Conservation (phyloP, 345 rosid genomes). For the Salix arbutifolia region DNA sequence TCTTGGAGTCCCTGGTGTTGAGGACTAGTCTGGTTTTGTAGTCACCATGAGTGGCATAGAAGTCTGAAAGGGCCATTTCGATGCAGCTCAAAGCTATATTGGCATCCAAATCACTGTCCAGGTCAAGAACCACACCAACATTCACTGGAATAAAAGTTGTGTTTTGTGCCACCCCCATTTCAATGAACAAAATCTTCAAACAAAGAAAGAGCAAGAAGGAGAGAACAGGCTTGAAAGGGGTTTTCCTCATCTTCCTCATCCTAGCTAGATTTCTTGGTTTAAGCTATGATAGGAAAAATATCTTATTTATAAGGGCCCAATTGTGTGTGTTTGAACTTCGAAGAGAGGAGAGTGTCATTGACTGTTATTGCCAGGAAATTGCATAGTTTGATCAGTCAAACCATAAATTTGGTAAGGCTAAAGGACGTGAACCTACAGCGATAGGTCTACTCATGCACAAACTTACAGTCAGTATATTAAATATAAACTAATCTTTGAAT, state of each 20-base stretch:
- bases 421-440: too few relatives aligned
- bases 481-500: not conserved
- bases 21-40: constrained; percentile 50
- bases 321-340: not conserved
- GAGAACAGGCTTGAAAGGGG: not conserved
- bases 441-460: too few relatives aligned
- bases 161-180: constrained; percentile 15
- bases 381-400: not conserved
- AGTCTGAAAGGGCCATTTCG: constrained; percentile 51
- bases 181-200: not conserved
- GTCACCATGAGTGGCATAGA: constrained; percentile 30
- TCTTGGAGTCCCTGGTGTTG: constrained; percentile 34
- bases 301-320: not conserved
- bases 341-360: not conserved
- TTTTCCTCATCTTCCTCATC: not conserved
- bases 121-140: constrained; percentile 52
- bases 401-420: not conserved
- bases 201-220: not conserved
- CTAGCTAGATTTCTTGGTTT: not conserved
- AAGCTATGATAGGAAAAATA: not conserved
- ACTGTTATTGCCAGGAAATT: not conserved
- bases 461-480: too few relatives aligned
- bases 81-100: constrained; percentile 39
- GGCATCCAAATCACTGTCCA: constrained; percentile 12
- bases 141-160: constrained; percentile 21